phyloP scores from a whole-genome alignment of 345 rosid species.

The Syzygium oleosum region DNA sequence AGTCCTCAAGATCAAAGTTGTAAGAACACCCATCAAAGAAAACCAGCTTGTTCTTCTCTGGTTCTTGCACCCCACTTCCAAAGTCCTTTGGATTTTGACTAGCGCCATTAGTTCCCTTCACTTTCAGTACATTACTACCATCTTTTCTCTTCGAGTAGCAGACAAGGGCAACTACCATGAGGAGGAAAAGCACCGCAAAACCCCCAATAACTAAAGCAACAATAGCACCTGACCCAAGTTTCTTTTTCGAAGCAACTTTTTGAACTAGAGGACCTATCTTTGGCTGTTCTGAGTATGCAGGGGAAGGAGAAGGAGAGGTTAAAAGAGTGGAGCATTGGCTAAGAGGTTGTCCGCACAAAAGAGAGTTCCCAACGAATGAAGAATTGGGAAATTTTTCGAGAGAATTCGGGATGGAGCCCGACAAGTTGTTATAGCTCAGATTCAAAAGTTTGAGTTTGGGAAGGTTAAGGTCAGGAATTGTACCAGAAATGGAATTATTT shows the following conservation, averaged over 20 bases:
- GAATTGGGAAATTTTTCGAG: constrained; percentile 33
- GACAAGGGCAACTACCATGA: constrained; percentile 19
- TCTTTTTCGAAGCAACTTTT: constrained; percentile 10
- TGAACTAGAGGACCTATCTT: constrained; percentile 8
- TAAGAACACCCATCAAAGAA: constrained; percentile 62
- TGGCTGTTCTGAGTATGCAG: constrained; percentile 21
- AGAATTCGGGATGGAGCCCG: constrained; percentile 53
- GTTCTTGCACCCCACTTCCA: constrained; percentile 83
- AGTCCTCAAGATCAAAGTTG: constrained; percentile 71
- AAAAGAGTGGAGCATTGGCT: constrained; percentile 20
- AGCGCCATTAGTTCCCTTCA: constrained; percentile 24
- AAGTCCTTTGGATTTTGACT: constrained; percentile 46
- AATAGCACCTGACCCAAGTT: constrained; percentile 29
- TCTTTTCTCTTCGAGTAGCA: constrained; percentile 32
- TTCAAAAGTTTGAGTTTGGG: constrained; percentile 44
- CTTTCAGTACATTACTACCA: constrained; percentile 13
- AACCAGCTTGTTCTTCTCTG: constrained; percentile 74
- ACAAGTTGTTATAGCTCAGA: constrained; percentile 50
- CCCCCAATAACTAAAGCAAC: constrained; percentile 39
- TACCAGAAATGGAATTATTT: constrained; percentile 48
- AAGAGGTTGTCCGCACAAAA: constrained; percentile 56
- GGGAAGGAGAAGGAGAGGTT: constrained; percentile 26
- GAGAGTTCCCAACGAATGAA: constrained; percentile 52
- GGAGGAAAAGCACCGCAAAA: constrained; percentile 28
- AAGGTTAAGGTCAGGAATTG: constrained; percentile 31